A percentile compares a stretch with the other conserved stretches of the same genome.
Evolutionary conservation across 2,329 filamentous ascomycete genomes (phyloP).

Genomic region (Calonectria pseudoreteaudii): DNA sequence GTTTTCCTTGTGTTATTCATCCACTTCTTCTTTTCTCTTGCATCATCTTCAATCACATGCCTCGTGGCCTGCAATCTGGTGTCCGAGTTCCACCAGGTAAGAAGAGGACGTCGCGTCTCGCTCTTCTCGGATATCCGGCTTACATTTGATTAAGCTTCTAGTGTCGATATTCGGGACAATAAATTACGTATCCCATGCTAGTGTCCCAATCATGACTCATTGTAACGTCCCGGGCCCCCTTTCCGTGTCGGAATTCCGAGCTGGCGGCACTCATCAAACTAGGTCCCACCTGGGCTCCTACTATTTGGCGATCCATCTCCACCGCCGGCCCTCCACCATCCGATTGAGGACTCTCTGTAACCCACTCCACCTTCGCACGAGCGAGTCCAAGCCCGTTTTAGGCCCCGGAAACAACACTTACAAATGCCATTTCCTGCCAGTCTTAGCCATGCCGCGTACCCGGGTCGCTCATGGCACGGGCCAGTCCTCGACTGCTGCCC

Average conservation of each 20-base stretch:
- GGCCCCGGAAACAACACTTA: conserved; percentile 24
- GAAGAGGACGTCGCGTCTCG: background rate
- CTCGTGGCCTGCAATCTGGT: background rate
- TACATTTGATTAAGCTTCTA: background rate
- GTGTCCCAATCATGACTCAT: background rate
- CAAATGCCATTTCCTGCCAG: conserved; percentile 20
- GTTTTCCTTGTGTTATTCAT: background rate
- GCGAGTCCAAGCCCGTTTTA: conserved; percentile 15
- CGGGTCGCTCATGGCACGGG: conserved; percentile 28
- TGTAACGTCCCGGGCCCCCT: background rate
- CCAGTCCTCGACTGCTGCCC: background rate
- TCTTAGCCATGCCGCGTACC: conserved; percentile 25
- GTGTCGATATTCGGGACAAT: background rate
- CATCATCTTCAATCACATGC: background rate
- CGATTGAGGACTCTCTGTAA: background rate
- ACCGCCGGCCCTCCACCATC: conserved; percentile 31
- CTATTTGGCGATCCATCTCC: conserved; percentile 13
- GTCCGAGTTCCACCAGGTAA: background rate
- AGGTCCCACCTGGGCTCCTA: background rate
- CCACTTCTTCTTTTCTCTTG: background rate
- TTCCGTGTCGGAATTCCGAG: conserved; percentile 34
- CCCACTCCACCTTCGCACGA: conserved; percentile 13
- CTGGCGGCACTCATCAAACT: conserved; percentile 34
- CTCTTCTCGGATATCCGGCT: background rate
- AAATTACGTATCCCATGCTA: background rate